Conservation (phyloP, 495 filamentous ascomycete genomes). For the Diplogelasinospora grovesii region DNA sequence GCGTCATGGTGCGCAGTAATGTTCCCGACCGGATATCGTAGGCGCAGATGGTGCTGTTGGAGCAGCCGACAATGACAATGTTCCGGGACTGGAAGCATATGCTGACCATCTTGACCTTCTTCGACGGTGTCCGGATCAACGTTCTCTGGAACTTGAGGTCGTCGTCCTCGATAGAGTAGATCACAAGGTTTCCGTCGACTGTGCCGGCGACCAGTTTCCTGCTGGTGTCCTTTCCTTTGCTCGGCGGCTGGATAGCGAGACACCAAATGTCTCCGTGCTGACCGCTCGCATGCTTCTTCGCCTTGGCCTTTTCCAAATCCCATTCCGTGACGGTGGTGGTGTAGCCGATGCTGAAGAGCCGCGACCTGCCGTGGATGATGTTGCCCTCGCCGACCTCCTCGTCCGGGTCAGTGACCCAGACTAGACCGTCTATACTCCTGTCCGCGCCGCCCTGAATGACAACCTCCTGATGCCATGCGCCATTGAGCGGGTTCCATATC, state of each 20-base stretch:
- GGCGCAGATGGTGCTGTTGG: constrained; percentile 83
- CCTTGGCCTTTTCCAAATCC: constrained; percentile 72
- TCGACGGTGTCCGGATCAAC: constrained; percentile 64
- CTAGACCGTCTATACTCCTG: constrained; percentile 80
- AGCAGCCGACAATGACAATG: constrained; percentile 80
- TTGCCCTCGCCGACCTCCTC: constrained; percentile 55
- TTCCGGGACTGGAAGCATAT: constrained; percentile 80
- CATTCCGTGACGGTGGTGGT: constrained; percentile 90
- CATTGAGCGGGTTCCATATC: constrained; percentile 89
- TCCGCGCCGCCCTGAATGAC: constrained; percentile 78
- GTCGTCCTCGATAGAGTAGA: constrained; percentile 76
- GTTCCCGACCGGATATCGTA: constrained; percentile 78
- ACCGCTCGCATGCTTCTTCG: constrained; percentile 74
- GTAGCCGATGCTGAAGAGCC: constrained; percentile 95
- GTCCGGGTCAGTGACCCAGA: constrained; percentile 84
- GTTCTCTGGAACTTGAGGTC: constrained; percentile 66
- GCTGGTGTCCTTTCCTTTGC: too few relatives aligned
- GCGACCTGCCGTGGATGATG: constrained; percentile 62
- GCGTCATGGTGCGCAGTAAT: constrained; percentile 69
- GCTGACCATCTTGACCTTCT: constrained; percentile 80
- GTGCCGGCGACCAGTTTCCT: constrained; percentile 76
- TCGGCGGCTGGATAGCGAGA: constrained; percentile 75
- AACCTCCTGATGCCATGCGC: constrained; percentile 84
- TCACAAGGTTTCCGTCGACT: constrained; percentile 80
- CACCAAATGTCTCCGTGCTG: constrained; percentile 98